Evolutionary conservation across 148 eudicot species (phyloP), one percentile per base, ranked within the genome.

Genomic region (Arctostaphylos glauca): DNA sequence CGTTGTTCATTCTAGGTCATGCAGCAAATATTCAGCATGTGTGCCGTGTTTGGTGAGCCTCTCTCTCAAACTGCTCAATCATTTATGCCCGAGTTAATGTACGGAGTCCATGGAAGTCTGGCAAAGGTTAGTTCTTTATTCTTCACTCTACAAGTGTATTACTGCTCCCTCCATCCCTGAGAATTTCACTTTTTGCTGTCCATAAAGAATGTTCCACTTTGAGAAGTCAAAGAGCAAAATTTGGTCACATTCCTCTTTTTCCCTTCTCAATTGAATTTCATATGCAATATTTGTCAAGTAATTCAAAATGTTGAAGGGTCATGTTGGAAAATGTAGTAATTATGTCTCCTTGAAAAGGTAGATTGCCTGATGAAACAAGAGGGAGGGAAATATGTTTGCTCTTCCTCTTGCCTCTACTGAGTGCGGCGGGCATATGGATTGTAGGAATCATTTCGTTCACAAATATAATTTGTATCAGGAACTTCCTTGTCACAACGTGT

Each of bases 11-110:
- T 81, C 9, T 91, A 96, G 99, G 98, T 96, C 81, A 86, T 96
- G 92, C 80, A 90, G 58, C 97, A 94, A 84, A 72, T 92, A 56
- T 96, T 87, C 89, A 71, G 90, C 87, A 89, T 96, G 92, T 94
- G 93, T 81, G 77, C 94, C 16, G 98, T 96, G 54, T 93, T 92
- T 92, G 97, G 98, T 16, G 98, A 96, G 87, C 99, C 99, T 77
- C 96, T 96, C 55, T 94, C 98, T 85, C 98, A 96, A 87, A 96
- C 99, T 52, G 93, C 99, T 19, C 99, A 96, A 60, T 96, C 99
- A 48, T 96, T 94, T 83, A 94, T 96, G 99, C 99, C 99, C 12
- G 98, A 94, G 90, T 86, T 96, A 84, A 79, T 96, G 56, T 91
- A 93, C 78, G 99, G 98, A 84, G 92, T 84, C 44, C 89, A 93